Conservation (phyloP, 257 asterid genomes). For the Solanum gandarillasii region DNA sequence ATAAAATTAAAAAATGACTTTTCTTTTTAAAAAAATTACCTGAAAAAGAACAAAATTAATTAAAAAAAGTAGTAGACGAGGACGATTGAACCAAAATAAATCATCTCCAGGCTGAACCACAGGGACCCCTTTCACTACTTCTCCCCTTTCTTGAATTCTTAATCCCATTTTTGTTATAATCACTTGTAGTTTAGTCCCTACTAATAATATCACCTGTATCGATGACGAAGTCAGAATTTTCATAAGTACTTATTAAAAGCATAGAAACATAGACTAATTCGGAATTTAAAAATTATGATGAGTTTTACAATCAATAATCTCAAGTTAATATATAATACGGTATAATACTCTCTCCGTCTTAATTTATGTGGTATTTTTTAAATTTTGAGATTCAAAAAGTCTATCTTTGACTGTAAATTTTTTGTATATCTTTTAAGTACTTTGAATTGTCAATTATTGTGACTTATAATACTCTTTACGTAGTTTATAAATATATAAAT, state of each 20-base stretch:
- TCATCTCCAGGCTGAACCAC: constrained; percentile 76
- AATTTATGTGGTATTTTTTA: too few relatives aligned
- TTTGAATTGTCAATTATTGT: too few relatives aligned
- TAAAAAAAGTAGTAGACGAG: constrained; percentile 58
- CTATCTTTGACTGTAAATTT: too few relatives aligned
- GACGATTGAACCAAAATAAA: constrained; percentile 87
- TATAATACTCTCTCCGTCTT: too few relatives aligned
- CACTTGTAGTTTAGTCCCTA: constrained; percentile 86
- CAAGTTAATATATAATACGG: neutral
- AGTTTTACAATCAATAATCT: neutral
- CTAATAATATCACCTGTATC: constrained; percentile 53
- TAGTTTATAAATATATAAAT: neutral
- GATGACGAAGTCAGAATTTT: neutral
- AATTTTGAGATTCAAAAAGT: neutral
- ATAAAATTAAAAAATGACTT: neutral
- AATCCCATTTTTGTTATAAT: constrained; percentile 86
- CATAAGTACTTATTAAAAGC: neutral
- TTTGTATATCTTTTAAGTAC: neutral
- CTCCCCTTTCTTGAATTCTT: constrained; percentile 67
- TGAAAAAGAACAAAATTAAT: constrained; percentile 87
- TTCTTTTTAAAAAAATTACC: constrained; percentile 10
- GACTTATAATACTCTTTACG: too few relatives aligned
- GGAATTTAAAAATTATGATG: neutral
- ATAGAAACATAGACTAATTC: neutral
- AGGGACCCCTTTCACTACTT: constrained; percentile 64